Evolutionary conservation across 305 asterid species (phyloP).

Genomic region (Andrographis paniculata): DNA sequence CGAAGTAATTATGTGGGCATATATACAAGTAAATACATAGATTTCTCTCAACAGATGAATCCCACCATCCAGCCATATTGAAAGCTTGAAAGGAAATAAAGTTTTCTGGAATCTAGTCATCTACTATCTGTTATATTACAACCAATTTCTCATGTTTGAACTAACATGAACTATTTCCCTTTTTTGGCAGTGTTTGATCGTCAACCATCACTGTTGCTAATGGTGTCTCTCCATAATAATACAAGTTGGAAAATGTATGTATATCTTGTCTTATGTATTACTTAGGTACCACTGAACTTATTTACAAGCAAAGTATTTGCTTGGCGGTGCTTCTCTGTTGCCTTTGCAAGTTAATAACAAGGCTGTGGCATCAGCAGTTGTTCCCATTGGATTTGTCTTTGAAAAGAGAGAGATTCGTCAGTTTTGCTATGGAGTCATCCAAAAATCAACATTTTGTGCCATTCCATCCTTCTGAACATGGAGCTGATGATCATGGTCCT

Average conservation of each 20-base stretch:
- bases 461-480: slow-evolving; percentile 25
- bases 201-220: slow-evolving; percentile 11
- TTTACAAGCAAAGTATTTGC: slow-evolving; percentile 22
- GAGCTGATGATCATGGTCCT: slow-evolving; percentile 29
- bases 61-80: too few relatives aligned
- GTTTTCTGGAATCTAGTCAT: background rate
- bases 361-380: slow-evolving; percentile 24
- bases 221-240: slow-evolving; percentile 12
- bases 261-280: slow-evolving; percentile 23
- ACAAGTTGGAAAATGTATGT: slow-evolving; percentile 20
- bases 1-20: too few relatives aligned
- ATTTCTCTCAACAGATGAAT: too few relatives aligned
- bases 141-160: background rate
- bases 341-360: slow-evolving; percentile 23
- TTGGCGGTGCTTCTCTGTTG: slow-evolving; percentile 30
- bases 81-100: background rate
- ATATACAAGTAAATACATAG: too few relatives aligned
- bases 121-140: background rate
- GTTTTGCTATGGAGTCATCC: slow-evolving; percentile 46
- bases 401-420: slow-evolving; percentile 12
- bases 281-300: slow-evolving; percentile 21
- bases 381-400: slow-evolving; percentile 18
- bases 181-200: slow-evolving; percentile 18
- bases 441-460: slow-evolving; percentile 27
- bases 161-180: slow-evolving; percentile 13